These are phyloP conservation scores for Stropharia rugosoannulata DNA, from an alignment of 768 basidiomycete species.

Conservation along the genomic window DNA sequence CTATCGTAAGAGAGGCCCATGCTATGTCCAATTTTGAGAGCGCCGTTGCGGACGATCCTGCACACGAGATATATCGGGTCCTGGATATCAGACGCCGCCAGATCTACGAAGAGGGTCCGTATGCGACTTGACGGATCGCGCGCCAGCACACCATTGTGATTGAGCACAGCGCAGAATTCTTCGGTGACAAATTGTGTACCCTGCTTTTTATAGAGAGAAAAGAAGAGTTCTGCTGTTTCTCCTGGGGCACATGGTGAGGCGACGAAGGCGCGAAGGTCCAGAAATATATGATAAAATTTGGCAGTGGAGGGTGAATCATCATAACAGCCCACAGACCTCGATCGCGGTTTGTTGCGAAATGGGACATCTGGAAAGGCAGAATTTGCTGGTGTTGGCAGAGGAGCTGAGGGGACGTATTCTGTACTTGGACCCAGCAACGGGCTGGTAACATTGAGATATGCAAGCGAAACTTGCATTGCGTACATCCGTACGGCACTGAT, in stretches of 20 bases:
- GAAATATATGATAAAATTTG: constrained; percentile 86
- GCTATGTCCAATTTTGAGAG: constrained; percentile 69
- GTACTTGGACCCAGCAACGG: constrained; percentile 39
- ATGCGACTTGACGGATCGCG: constrained; percentile 74
- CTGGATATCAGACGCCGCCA: constrained; percentile 83
- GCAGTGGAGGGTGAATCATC: constrained; percentile 39
- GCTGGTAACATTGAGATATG: constrained; percentile 64
- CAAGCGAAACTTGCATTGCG: constrained; percentile 81
- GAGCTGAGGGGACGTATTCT: constrained; percentile 44
- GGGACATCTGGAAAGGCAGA: constrained; percentile 69
- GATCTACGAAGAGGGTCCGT: constrained; percentile 86
- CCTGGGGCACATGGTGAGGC: constrained; percentile 88
- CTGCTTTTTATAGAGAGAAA: constrained; percentile 87
- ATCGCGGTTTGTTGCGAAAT: constrained; percentile 35
- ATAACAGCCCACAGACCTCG: constrained; percentile 36
- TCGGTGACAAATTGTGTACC: constrained; percentile 89
- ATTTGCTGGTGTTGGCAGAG: constrained; percentile 60
- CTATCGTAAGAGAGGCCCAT: constrained; percentile 45
- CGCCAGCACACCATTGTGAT: constrained; percentile 88
- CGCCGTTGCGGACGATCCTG: constrained; percentile 84
- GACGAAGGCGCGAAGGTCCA: constrained; percentile 91
- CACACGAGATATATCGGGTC: constrained; percentile 90
- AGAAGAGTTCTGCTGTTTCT: constrained; percentile 91
- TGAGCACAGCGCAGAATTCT: constrained; percentile 86
- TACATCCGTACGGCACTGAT: constrained; percentile 90